phyloP scores from a whole-genome alignment of 768 basidiomycete genomes.

The Tricholomella constricta region DNA sequence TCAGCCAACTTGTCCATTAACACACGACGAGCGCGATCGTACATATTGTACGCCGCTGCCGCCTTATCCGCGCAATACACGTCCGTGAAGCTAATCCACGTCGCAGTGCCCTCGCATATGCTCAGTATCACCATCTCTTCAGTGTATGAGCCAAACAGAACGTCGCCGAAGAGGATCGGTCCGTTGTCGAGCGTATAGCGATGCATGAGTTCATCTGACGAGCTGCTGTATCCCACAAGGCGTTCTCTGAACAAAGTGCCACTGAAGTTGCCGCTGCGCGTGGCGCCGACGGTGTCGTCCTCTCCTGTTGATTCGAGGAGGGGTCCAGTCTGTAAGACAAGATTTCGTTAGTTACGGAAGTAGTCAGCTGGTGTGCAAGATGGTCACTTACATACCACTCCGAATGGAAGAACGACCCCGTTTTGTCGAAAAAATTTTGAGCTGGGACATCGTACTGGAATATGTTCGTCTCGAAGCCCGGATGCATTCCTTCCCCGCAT shows the following conservation, averaged over 20 bases:
- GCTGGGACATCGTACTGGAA: slow-evolving; percentile 13
- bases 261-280: slow-evolving; percentile 1
- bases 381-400: slow-evolving; percentile 20
- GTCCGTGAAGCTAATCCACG: slow-evolving; percentile 5
- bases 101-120: slow-evolving; percentile 7
- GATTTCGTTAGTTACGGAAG: too few species aligned
- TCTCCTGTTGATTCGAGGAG: background rate
- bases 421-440: slow-evolving; percentile 8
- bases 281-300: slow-evolving; percentile 5
- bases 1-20: background rate
- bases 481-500: slow-evolving; percentile 1
- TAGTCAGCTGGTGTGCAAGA: too few species aligned
- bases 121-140: slow-evolving; percentile 7
- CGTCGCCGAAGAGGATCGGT: background rate
- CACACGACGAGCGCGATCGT: background rate
- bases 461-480: slow-evolving; percentile 12
- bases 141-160: background rate
- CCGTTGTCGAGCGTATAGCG: background rate
- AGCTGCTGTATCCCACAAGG: background rate
- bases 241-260: slow-evolving; percentile 1
- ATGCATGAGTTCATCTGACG: background rate
- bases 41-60: background rate
- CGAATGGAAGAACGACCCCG: slow-evolving; percentile 12
- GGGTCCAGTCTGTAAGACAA: slow-evolving; percentile 2
- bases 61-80: slow-evolving; percentile 1